Conservation (phyloP, 2,329 filamentous ascomycete species). For the Westerdykella sp. region DNA sequence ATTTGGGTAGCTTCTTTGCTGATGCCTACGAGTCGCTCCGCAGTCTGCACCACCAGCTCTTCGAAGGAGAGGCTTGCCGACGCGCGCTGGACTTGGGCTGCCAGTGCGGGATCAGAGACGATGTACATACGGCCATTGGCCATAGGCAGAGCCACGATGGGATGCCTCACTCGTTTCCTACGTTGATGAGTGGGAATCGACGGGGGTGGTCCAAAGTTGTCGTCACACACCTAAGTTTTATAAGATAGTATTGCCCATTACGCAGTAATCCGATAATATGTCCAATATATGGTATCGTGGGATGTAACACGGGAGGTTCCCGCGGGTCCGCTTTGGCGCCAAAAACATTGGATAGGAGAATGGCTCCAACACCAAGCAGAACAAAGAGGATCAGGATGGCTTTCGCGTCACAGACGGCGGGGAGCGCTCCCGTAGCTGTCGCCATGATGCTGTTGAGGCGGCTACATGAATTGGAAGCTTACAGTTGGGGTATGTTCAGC, state of each 20-base stretch:
- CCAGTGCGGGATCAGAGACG: constrained; percentile 39
- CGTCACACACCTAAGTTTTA: constrained; percentile 34
- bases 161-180: constrained; percentile 15
- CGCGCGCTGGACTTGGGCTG: constrained; percentile 37
- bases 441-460: too few species aligned
- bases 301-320: constrained; percentile 42
- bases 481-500: too few species aligned
- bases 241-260: constrained; percentile 30
- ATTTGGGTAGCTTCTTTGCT: constrained; percentile 23
- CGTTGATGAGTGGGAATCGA: not conserved
- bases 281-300: constrained; percentile 42
- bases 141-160: constrained; percentile 44
- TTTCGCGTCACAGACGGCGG: too few species aligned
- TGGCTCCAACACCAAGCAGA: constrained; percentile 5
- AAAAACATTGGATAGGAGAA: constrained; percentile 7
- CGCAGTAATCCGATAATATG: constrained; percentile 43
- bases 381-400: constrained; percentile 1
- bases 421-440: too few species aligned
- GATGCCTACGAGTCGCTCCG: constrained; percentile 37
- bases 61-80: constrained; percentile 41
- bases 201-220: not conserved
- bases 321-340: constrained; percentile 19
- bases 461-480: too few species aligned
- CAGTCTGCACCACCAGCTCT: constrained; percentile 37
- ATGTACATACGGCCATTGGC: constrained; percentile 42